Evolutionary conservation across 768 basidiomycete species (phyloP).

Genomic region (Exidia glandulosa): DNA sequence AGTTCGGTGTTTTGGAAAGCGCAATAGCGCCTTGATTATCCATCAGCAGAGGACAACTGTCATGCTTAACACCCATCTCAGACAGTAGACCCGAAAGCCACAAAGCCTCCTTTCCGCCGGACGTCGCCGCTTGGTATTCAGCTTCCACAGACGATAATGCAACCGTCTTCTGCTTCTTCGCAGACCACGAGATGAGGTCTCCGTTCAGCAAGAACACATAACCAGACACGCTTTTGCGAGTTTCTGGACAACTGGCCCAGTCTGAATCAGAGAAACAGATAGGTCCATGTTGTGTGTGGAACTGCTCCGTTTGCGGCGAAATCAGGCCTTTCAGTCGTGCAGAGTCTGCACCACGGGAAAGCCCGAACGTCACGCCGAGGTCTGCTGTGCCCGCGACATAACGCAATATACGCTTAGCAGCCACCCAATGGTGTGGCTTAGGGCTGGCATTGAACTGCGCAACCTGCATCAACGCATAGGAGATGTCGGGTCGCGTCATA

Average conservation of each 20-base stretch:
- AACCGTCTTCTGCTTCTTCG: conserved; percentile 14
- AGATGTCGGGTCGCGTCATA: not conserved
- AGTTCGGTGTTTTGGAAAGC: conserved; percentile 17
- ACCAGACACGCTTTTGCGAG: conserved; percentile 22
- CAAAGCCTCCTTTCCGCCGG: conserved; percentile 7
- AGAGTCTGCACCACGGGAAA: too few species aligned
- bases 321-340: not conserved
- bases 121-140: conserved; percentile 16
- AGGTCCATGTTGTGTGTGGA: not conserved
- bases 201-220: conserved; percentile 17
- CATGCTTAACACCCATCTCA: conserved; percentile 1
- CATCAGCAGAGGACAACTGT: not conserved
- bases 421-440: not conserved
- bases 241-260: conserved; percentile 16
- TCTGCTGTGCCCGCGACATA: not conserved
- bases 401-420: not conserved
- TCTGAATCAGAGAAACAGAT: conserved; percentile 16
- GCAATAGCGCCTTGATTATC: conserved; percentile 23
- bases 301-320: not conserved
- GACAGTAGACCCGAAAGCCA: conserved; percentile 8
- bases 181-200: conserved; percentile 15
- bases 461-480: not conserved
- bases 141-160: conserved; percentile 17
- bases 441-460: not conserved
- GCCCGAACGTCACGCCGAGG: too few species aligned